Conservation (phyloP, 345 rosid genomes). For the Murraya paniculata region DNA sequence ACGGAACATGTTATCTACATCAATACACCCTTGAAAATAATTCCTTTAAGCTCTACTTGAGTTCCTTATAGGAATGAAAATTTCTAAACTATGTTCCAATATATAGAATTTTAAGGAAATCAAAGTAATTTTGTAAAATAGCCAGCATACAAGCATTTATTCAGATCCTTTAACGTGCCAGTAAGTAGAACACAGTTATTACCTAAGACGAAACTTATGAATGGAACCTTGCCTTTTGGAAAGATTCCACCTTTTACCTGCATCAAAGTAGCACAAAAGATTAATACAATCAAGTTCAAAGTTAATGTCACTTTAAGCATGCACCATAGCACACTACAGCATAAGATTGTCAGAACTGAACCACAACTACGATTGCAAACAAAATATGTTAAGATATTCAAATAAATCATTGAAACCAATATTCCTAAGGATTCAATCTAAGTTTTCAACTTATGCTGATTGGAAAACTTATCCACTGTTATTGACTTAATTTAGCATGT, state of each 20-base stretch:
- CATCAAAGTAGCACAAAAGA: slow-evolving; percentile 15
- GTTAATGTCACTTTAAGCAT: not conserved
- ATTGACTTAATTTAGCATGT: not conserved
- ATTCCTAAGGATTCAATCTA: not conserved
- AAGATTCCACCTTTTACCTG: slow-evolving; percentile 40
- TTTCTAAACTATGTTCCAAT: not conserved
- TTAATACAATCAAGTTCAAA: not conserved
- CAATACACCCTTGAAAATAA: not conserved
- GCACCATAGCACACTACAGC: not conserved
- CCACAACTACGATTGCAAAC: not conserved
- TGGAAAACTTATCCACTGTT: not conserved
- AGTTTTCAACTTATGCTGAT: not conserved
- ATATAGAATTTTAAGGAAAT: not conserved
- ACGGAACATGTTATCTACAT: not conserved
- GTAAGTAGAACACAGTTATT: slow-evolving; percentile 7
- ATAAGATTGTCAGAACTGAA: not conserved
- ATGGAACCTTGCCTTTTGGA: slow-evolving; percentile 46
- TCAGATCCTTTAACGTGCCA: not conserved
- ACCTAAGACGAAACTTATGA: slow-evolving; percentile 87
- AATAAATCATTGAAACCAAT: not conserved
- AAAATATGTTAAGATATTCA: not conserved
- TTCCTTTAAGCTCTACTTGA: not conserved
- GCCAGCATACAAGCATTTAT: not conserved
- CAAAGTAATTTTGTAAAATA: not conserved
- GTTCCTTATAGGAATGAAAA: not conserved